A percentile compares a stretch with the other conserved stretches of the same genome.
Evolutionary conservation across 345 rosid species (phyloP).

Genomic region (Citropsis articulata): DNA sequence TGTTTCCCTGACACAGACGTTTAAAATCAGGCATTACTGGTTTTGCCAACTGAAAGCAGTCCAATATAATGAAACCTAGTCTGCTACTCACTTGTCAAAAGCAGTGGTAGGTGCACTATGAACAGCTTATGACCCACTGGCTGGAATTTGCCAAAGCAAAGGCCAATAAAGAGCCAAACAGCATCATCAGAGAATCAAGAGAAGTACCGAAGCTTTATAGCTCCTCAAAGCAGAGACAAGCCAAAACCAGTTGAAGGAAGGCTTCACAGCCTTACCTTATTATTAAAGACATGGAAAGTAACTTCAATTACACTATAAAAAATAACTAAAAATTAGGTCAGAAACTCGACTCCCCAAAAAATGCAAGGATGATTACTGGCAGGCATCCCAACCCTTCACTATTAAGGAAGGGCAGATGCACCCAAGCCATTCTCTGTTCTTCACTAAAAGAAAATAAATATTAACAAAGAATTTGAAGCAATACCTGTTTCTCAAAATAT

Average conservation of each 20-base stretch:
- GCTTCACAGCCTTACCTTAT: not conserved
- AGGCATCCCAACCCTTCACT: not conserved
- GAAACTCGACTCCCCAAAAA: not conserved
- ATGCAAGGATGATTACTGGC: not conserved
- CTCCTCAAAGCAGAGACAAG: not conserved
- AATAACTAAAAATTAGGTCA: not conserved
- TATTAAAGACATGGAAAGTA: not conserved
- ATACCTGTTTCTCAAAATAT: conserved; percentile 90
- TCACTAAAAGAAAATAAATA: not conserved
- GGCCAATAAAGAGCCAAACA: not conserved
- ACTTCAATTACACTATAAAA: not conserved
- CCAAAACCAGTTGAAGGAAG: not conserved
- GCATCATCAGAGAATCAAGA: not conserved
- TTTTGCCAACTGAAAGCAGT: not conserved
- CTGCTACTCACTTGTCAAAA: not conserved
- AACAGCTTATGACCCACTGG: not conserved
- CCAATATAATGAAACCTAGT: not conserved
- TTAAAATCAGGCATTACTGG: not conserved
- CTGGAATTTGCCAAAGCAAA: not conserved
- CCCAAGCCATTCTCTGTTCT: not conserved
- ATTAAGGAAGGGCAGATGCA: not conserved
- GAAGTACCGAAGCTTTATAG: not conserved
- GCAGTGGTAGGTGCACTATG: not conserved
- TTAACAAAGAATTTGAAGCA: not conserved
- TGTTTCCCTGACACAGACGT: not conserved